These are phyloP conservation scores for Tricholoma hemisulphureum DNA, from an alignment of 768 basidiomycete species.

Conservation along the genomic window DNA sequence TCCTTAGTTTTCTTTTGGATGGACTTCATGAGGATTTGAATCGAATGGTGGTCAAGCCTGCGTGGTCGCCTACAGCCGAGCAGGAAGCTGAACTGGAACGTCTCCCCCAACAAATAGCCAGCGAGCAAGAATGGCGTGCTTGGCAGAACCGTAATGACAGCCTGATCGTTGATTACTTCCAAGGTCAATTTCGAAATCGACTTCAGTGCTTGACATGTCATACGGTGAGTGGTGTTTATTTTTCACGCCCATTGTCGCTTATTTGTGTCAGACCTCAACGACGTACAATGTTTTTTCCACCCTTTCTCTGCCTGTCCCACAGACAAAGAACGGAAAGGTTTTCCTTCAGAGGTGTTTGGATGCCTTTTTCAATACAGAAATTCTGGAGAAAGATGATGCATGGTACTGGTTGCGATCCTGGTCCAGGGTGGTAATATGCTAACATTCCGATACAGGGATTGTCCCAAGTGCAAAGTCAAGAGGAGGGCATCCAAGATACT, in stretches of 20 bases:
- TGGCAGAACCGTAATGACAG: slow-evolving; percentile 91
- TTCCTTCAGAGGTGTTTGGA: slow-evolving; percentile 81
- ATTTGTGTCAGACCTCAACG: slow-evolving; percentile 75
- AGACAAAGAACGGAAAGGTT: slow-evolving; percentile 57
- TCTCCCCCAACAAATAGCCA: slow-evolving; percentile 82
- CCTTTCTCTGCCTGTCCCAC: slow-evolving; percentile 85
- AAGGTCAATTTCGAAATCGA: slow-evolving; percentile 92
- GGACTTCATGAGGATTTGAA: slow-evolving; percentile 90
- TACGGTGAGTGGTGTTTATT: slow-evolving; percentile 51
- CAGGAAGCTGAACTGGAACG: slow-evolving; percentile 87
- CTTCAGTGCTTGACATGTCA: slow-evolving; percentile 88
- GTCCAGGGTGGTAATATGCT: not conserved
- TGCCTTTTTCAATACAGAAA: slow-evolving; percentile 85
- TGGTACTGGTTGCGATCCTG: slow-evolving; percentile 55
- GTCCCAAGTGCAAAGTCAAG: slow-evolving; percentile 88
- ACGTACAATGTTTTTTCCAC: slow-evolving; percentile 98
- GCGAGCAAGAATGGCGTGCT: slow-evolving; percentile 88
- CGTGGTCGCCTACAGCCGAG: slow-evolving; percentile 63
- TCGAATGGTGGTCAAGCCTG: slow-evolving; percentile 71
- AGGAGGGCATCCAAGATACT: slow-evolving; percentile 85
- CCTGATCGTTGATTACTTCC: slow-evolving; percentile 94
- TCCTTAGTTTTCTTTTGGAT: slow-evolving; percentile 90
- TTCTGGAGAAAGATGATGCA: slow-evolving; percentile 89
- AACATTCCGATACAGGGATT: slow-evolving; percentile 63
- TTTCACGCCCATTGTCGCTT: slow-evolving; percentile 3